Base-by-base conservation (phyloP, 371 early-diverging fungal species). In the Mucor mucedo region DNA sequence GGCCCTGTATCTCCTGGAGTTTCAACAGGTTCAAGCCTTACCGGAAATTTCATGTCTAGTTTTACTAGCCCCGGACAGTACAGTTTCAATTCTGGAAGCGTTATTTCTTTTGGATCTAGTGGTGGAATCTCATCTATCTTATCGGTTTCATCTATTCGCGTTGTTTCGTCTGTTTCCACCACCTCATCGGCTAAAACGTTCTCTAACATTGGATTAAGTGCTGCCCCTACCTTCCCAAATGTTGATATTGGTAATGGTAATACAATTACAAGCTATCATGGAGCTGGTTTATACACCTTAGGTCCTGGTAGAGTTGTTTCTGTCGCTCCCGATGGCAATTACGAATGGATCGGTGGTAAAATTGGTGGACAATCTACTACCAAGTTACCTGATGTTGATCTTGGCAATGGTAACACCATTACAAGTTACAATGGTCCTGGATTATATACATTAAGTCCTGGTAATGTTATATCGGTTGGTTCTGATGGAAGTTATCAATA, bases 261-360 rank as follows among this genome's bases (percentile, higher is more conserved):
- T 4, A 35, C 53, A 52, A 49, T 60, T 14, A 55, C 63, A 16
- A 38, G 42, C 1, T 63, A 49, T n/a, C 3, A 4, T 2, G 63
- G 63, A 11, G 48, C 55, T 6, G 63, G 56, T 8, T 6, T 35
- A 3, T 63, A 63, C 38, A 56, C 50, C 2, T 2, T 63, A 2
- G 50, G 57, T 39, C 56, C 55, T 47, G 56, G 56, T 30, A 55
- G 48, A n/a, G 63, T 63, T 6, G 32, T 63, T 2, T 16, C 21
- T 21, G 33, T 63, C 2, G 41, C 32, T 5, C 6, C 10, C 6
- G 52, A 56, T 40, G 63, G 63, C 4, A 29, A 30, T 4, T 49
- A n/a, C 11, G 10, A 2, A 1, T 60, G 29, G 4, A 13, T 60
- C n/a, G 39, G 29, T 2, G 60, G 60, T 21, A 13, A 42, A 40